Percentiles rank a stretch among this genome's conserved stretches.
Conservation (phyloP, 208 protist genomes). For the Trichomonas vaginalis region DNA sequence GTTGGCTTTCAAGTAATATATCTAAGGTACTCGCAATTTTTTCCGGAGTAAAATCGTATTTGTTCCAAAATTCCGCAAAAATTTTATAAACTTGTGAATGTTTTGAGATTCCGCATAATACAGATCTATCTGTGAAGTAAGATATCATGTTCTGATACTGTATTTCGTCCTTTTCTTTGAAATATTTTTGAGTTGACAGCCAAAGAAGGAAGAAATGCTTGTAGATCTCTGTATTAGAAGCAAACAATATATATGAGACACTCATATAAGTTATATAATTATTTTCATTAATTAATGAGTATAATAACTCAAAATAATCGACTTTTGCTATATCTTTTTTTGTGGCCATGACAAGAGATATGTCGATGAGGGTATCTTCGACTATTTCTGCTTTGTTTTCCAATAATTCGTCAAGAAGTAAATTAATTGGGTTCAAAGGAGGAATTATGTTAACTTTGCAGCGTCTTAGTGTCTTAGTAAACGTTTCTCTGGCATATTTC, state of each 20-base stretch:
- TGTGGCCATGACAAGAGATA: background rate
- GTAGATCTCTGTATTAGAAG: background rate
- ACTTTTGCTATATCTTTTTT: background rate
- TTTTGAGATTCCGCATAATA: background rate
- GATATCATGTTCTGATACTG: background rate
- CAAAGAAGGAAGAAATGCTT: background rate
- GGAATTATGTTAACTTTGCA: background rate
- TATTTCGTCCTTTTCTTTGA: background rate
- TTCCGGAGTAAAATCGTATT: background rate
- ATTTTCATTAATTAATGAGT: background rate
- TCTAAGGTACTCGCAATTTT: background rate
- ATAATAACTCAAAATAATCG: background rate
- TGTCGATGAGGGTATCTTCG: background rate
- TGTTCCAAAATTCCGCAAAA: background rate
- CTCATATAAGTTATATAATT: background rate
- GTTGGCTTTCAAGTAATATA: background rate
- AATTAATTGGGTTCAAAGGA: background rate
- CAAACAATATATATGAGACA: background rate
- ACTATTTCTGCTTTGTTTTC: background rate
- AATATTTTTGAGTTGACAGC: background rate
- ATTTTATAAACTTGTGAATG: background rate
- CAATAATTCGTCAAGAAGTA: background rate
- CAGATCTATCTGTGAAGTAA: background rate
- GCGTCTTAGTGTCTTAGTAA: background rate
- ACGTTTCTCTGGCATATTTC: background rate